Evolutionary conservation across 305 asterid genomes (phyloP).

Genomic region (Solanum hybrid): DNA sequence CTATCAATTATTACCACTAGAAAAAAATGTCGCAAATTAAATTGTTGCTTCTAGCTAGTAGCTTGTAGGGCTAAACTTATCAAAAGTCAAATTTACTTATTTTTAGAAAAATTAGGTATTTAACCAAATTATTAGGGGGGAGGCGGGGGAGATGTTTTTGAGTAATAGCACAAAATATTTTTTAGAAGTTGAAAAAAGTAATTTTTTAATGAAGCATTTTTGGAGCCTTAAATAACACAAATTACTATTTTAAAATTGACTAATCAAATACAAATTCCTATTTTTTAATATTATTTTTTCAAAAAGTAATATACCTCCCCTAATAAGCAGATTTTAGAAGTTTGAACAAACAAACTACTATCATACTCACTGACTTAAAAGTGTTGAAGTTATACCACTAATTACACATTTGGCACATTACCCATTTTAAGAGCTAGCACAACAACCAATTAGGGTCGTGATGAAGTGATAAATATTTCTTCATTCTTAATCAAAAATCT

Average conservation of each 20-base stretch:
- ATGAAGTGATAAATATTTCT: background rate
- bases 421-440: background rate
- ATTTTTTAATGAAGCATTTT: background rate
- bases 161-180: background rate
- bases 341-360: background rate
- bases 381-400: background rate
- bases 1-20: background rate
- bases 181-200: background rate
- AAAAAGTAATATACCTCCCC: background rate
- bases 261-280: background rate
- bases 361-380: background rate
- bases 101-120: background rate
- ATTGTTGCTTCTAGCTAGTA: background rate
- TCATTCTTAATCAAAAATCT: fast-evolving
- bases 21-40: background rate
- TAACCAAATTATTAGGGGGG: background rate
- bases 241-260: background rate
- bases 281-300: background rate
- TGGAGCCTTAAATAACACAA: background rate
- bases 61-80: background rate
- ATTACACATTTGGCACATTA: background rate
- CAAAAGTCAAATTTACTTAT: background rate
- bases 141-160: background rate
- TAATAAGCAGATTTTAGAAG: background rate
- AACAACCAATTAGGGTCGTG: fast-evolving